Evolutionary conservation across 257 asterid genomes (phyloP).

Genomic region (Solanum pinnatisectum): DNA sequence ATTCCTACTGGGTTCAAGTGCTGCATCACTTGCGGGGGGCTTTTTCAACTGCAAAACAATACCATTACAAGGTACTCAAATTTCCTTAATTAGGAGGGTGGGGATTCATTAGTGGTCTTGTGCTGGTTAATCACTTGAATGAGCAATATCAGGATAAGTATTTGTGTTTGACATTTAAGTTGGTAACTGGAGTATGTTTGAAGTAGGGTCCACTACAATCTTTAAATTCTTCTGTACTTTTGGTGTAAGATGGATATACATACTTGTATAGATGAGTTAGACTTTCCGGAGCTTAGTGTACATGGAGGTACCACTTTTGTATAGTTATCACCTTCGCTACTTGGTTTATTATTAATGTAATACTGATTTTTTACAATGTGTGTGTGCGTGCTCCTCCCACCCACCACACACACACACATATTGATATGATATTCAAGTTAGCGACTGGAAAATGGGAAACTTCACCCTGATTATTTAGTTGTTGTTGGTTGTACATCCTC

Average conservation of each 20-base stretch:
- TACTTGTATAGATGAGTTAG: not conserved
- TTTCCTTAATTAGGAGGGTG: not conserved
- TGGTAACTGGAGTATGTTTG: not conserved
- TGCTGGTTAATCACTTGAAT: not conserved
- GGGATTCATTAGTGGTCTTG: not conserved
- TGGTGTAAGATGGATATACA: not conserved
- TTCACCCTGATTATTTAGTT: not conserved
- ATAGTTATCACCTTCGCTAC: not conserved
- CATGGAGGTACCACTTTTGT: not conserved
- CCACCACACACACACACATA: not conserved
- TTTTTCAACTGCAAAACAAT: slow-evolving; percentile 38
- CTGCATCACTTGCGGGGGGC: slow-evolving; percentile 11
- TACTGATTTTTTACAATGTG: not conserved
- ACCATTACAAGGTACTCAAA: slow-evolving; percentile 64
- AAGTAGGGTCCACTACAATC: not conserved
- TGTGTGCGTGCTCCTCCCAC: not conserved
- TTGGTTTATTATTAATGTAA: not conserved
- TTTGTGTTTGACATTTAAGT: not conserved
- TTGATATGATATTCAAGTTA: not conserved
- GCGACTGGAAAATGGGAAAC: not conserved
- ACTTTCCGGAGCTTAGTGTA: not conserved
- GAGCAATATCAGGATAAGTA: not conserved
- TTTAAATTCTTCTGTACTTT: not conserved
- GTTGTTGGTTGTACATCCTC: not conserved
- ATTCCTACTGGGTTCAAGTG: slow-evolving; percentile 34